Base-by-base conservation (phyloP, 495 filamentous ascomycete genomes). In the Daldinia caldariorum region DNA sequence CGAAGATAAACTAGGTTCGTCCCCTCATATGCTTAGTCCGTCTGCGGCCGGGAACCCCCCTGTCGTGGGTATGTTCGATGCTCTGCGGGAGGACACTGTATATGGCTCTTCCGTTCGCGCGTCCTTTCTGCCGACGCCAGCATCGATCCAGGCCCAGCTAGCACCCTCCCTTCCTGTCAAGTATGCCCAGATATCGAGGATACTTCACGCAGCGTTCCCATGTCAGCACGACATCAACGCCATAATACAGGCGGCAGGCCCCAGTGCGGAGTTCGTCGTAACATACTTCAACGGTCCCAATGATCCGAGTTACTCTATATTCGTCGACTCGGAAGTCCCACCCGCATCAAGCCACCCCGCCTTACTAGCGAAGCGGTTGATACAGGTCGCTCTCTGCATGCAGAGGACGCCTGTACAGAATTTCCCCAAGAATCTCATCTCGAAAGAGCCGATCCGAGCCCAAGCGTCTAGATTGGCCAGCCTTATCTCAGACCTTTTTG, bases 321-420 rank as follows among this genome's bases (percentile, higher is more conserved):
- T 78, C 29, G 58, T 62, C 31, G 37, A 82, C 20, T 29, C 67
- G 16, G 56, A 62, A 13, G 58, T 79, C n/a, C 77, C 80, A 4
- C 63, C 80, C 8, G 50, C 65, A 12, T 76, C 79, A 6, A 74
- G 77, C 50, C 82, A 85, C 64, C 85, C 85, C 0, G 72, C 79
- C 18, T 43, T 81, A 2, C 76, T 86, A 13, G 83, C 84, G 14
- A 80, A 77, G 55, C 77, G 77, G 22, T 71, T 87, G 5, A 74
- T 87, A 50, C 82, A 84, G 60, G 61, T 87, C 12, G 78, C 77
- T 14, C 73, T 83, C 62, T 86, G 83, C 63, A 73, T 86, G 38
- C 82, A 84, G 58, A 81, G 85, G 49, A 72, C 85, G 14, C 66
- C 78, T 0, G 47, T 49, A 12, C 72, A 76, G 12, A 65, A 70